Evolutionary conservation across 768 basidiomycete genomes (phyloP), one percentile per base, ranked within the genome.

Genomic region (Phanerochaete sordida): DNA sequence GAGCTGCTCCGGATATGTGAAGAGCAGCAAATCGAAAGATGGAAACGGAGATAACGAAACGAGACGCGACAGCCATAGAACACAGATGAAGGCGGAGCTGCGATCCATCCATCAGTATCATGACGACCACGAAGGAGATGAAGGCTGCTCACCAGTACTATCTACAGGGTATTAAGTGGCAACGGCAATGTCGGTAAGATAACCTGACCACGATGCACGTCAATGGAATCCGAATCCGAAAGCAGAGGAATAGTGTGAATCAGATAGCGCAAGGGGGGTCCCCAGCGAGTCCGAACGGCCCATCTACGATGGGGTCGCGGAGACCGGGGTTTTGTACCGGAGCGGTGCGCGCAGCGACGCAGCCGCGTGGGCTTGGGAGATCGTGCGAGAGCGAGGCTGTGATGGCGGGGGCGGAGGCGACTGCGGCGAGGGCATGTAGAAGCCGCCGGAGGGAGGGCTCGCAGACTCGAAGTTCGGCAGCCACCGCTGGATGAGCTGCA

Each of bases 401-500:
- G 45, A 53, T 49, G 54, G 39, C 30, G 52, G 44, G 39, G 54
- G 39, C 30, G 52, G 44, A 35, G 28, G 62, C 53, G 30, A 61
- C 52, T 19, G 69, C 64, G 52, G 49, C 44, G 48, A 56, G 47
- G 71, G 68, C 39, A 69, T 66, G 35, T 69, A 58, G 2, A 69
- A 35, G 47, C 71, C 73, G 30, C 76, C 71, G 3, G 66, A 70
- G 21, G 74, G 77, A 8, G 76, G 76, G 44, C 76, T 72, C 30
- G 80, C 45, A 16, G 59, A 49, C 46, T 57, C 59, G 46, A 61
- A 30, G 54, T 49, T 78, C 15, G 87, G 87, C 47, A 88, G 75
- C 87, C 87, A 88, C 62, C 84, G 80, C 68, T 87, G 85, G 46
- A 85, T 82, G 23, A 69, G 63, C 66, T 67, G 65, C 21, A 63